A percentile compares a stretch with the other conserved stretches of the same genome.
Evolutionary conservation across 2,329 filamentous ascomycete species (phyloP).

Genomic region (Aspergillus brasiliensis): DNA sequence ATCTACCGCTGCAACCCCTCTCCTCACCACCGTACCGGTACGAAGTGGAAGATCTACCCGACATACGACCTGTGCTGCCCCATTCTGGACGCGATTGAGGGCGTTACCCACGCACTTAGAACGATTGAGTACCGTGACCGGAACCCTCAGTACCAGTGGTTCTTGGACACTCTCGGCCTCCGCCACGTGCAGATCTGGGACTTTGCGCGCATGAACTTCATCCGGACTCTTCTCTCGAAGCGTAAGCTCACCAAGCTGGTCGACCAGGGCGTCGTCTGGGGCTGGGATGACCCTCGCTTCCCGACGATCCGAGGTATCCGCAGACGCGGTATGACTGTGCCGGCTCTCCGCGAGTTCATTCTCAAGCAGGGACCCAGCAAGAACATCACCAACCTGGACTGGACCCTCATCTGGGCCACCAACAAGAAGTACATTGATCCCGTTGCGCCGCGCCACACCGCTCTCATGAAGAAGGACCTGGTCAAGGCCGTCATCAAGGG

Average conservation of each 20-base stretch:
- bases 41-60: constrained; percentile 67
- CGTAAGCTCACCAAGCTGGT: constrained; percentile 55
- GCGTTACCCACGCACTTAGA: constrained; percentile 65
- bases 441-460: constrained; percentile 71
- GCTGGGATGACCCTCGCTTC: constrained; percentile 56
- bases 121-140: constrained; percentile 63
- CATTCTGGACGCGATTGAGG: constrained; percentile 64
- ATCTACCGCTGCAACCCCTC: constrained; percentile 89
- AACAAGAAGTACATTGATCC: constrained; percentile 86
- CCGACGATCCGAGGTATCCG: constrained; percentile 55
- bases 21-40: constrained; percentile 64
- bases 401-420: constrained; percentile 52
- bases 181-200: constrained; percentile 54
- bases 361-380: constrained; percentile 53
- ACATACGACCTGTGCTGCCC: constrained; percentile 69
- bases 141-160: constrained; percentile 56
- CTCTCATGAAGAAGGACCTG: constrained; percentile 68
- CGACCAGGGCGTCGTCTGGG: constrained; percentile 51
- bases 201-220: constrained; percentile 56
- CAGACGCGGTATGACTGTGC: constrained; percentile 53
- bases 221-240: constrained; percentile 54
- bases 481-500: constrained; percentile 72
- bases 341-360: constrained; percentile 53
- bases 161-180: constrained; percentile 50
- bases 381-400: constrained; percentile 53